Percentiles rank a stretch among this genome's conserved stretches.
phyloP scores from a whole-genome alignment of 495 filamentous ascomycete genomes.

The Apiosordaria backusii region DNA sequence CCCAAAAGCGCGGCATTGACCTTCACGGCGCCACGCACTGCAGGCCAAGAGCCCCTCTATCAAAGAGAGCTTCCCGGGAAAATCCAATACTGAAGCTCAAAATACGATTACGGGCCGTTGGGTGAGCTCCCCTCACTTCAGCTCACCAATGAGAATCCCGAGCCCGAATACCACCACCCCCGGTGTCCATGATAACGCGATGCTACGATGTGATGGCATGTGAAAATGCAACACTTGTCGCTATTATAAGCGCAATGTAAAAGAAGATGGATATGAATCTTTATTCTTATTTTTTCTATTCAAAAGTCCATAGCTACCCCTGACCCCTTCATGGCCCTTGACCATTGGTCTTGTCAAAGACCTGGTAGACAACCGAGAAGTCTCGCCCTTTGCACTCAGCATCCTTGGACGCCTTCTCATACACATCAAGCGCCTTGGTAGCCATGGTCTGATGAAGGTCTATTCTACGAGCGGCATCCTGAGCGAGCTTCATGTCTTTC shows the following conservation, averaged over 20 bases:
- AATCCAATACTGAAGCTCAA: background rate
- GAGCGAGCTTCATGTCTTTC: conserved; percentile 74
- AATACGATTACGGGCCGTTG: background rate
- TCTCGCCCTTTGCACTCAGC: conserved; percentile 67
- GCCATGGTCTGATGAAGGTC: background rate
- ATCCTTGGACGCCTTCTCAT: conserved; percentile 57
- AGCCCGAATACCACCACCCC: conserved; percentile 10
- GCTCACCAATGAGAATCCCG: background rate
- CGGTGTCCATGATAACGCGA: background rate
- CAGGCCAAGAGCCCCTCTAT: background rate
- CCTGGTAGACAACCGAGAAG: conserved; percentile 78
- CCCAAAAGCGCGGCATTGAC: background rate
- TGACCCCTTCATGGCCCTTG: background rate
- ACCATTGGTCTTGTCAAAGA: conserved; percentile 35
- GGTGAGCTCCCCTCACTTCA: background rate
- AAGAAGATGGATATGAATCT: background rate
- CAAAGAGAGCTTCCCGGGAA: background rate
- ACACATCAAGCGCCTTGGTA: conserved; percentile 59
- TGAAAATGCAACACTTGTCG: background rate
- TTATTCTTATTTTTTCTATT: background rate
- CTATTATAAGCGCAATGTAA: background rate
- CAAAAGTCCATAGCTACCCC: background rate
- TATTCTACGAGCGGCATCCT: conserved; percentile 61
- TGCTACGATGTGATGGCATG: background rate
- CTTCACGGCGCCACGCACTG: background rate